Conservation (phyloP, 2,329 filamentous ascomycete genomes). For the Aspergillus brasiliensis region DNA sequence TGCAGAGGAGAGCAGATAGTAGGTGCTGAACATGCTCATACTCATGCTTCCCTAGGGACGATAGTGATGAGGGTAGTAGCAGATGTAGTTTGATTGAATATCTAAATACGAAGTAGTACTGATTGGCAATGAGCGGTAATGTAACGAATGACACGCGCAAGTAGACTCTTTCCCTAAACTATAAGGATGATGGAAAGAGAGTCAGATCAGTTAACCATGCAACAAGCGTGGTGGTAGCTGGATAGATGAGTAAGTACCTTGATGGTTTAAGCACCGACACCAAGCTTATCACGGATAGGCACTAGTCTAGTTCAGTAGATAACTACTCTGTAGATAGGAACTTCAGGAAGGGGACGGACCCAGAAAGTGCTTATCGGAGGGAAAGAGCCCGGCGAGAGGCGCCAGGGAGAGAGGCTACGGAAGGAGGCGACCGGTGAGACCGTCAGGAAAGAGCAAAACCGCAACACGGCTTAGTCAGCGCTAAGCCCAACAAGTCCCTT, state of each 20-base stretch:
- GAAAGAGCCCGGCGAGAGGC: slow-evolving; percentile 12
- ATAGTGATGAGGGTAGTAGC: neutral
- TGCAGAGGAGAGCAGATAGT: neutral
- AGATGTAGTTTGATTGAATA: neutral
- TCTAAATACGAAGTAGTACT: too few species aligned
- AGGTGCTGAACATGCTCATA: neutral
- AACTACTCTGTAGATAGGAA: neutral
- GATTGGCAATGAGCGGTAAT: too few species aligned
- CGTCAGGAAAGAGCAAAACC: neutral
- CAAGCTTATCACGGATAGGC: neutral
- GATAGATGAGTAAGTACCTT: too few species aligned
- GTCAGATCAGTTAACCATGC: too few species aligned
- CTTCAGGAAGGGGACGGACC: too few species aligned
- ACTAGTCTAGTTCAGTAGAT: neutral
- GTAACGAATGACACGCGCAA: too few species aligned
- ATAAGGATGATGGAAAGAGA: too few species aligned
- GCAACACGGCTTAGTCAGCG: slow-evolving; percentile 33
- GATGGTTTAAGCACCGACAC: too few species aligned
- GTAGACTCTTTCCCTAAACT: too few species aligned
- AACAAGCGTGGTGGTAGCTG: too few species aligned
- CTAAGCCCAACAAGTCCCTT: slow-evolving; percentile 37
- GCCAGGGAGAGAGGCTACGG: slow-evolving; percentile 20
- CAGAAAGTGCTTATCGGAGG: slow-evolving; percentile 8
- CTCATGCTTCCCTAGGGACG: neutral
- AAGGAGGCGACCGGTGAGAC: slow-evolving; percentile 40